Evolutionary conservation across 106 monocot genomes (phyloP).

Genomic region (Dendrobium catenatum): DNA sequence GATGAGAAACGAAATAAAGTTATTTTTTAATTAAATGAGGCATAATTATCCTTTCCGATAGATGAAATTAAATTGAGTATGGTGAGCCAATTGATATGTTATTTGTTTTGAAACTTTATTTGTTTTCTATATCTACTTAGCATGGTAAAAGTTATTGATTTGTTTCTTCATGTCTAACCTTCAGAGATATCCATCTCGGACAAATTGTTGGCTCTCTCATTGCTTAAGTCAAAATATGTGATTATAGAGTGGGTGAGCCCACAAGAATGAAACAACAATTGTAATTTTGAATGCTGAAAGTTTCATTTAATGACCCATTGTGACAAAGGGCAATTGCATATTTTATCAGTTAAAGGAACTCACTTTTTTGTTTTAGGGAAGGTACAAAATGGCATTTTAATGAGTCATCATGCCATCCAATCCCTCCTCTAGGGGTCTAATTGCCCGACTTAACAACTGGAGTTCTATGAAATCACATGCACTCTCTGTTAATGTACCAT

Average conservation of each 20-base stretch:
- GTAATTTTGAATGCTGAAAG: neutral
- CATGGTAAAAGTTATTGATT: neutral
- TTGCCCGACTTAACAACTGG: neutral
- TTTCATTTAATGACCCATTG: neutral
- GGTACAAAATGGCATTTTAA: neutral
- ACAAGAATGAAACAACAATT: neutral
- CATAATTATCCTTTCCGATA: neutral
- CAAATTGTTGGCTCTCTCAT: neutral
- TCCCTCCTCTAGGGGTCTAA: neutral
- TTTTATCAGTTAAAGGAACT: neutral
- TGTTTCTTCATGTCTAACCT: neutral
- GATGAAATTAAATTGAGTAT: neutral
- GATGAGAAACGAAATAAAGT: neutral
- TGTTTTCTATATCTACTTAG: neutral
- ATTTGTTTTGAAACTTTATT: neutral
- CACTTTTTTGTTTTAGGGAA: neutral
- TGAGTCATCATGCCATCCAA: neutral
- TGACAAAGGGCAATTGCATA: neutral
- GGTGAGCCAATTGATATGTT: neutral
- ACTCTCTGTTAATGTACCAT: too few species aligned
- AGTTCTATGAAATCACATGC: neutral
- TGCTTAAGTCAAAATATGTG: neutral
- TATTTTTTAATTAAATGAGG: neutral
- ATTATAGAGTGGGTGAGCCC: neutral
- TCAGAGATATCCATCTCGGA: neutral